phyloP scores from a whole-genome alignment of 2,329 filamentous ascomycete genomes.

The Aureobasidium sp. region DNA sequence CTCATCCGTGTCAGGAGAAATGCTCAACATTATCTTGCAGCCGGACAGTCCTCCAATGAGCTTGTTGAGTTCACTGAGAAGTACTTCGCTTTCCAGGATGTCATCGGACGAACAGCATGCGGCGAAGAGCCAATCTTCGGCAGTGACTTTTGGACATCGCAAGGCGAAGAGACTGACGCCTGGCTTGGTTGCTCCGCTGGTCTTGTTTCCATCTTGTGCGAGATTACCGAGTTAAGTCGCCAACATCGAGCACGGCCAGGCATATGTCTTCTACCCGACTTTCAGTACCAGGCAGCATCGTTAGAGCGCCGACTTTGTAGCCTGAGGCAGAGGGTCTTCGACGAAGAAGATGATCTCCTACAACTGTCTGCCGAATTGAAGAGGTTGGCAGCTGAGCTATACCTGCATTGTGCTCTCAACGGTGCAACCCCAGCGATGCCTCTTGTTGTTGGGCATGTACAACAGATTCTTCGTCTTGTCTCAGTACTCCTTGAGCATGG shows the following conservation, averaged over 20 bases:
- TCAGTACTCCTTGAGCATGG: slow-evolving; percentile 30
- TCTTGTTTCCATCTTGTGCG: slow-evolving; percentile 40
- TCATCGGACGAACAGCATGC: slow-evolving; percentile 45
- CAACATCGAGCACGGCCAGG: slow-evolving; percentile 25
- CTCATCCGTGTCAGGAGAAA: slow-evolving; percentile 35
- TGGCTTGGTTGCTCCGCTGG: slow-evolving; percentile 46
- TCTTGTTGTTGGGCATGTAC: slow-evolving; percentile 23
- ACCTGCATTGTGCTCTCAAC: slow-evolving; percentile 40
- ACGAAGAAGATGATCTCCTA: slow-evolving; percentile 29
- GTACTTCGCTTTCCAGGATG: slow-evolving; percentile 47
- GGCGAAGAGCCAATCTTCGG: slow-evolving; percentile 42
- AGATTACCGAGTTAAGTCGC: slow-evolving; percentile 41
- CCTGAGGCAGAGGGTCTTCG: slow-evolving; percentile 29
- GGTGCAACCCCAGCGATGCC: slow-evolving; percentile 37
- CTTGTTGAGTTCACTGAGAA: slow-evolving; percentile 35
- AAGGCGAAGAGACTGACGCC: slow-evolving; percentile 33
- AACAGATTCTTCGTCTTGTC: slow-evolving; percentile 30
- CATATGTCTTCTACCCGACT: slow-evolving; percentile 21
- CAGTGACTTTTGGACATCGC: slow-evolving; percentile 40
- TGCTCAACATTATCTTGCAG: slow-evolving; percentile 4
- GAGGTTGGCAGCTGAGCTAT: slow-evolving; percentile 38
- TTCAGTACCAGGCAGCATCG: slow-evolving; percentile 29
- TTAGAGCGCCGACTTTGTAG: slow-evolving; percentile 30
- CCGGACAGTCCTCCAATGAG: slow-evolving; percentile 6
- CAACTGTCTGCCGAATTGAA: slow-evolving; percentile 37